phyloP scores from a whole-genome alignment of 2,329 filamentous ascomycete species.

The Colletotrichum phormii region DNA sequence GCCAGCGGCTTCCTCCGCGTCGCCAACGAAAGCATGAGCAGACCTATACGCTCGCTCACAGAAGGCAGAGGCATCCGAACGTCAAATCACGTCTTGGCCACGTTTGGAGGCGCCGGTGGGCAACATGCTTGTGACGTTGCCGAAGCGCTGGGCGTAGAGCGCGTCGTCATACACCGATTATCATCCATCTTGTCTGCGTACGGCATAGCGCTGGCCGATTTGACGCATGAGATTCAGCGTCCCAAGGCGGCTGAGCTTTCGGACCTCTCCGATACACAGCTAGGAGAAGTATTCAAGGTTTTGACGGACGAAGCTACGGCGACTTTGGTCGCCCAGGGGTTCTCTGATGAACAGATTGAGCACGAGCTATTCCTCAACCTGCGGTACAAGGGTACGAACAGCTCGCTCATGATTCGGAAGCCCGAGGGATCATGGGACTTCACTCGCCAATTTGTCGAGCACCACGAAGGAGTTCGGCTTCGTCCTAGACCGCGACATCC shows the following conservation, averaged over 20 bases:
- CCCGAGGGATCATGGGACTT: constrained; percentile 54
- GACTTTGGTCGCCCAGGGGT: constrained; percentile 61
- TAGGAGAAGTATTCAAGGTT: neutral
- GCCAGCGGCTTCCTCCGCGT: constrained; percentile 92
- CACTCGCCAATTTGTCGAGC: constrained; percentile 51
- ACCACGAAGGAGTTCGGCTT: constrained; percentile 94
- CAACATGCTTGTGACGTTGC: neutral
- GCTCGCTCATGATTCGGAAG: constrained; percentile 88
- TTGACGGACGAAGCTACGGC: neutral
- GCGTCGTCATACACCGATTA: neutral
- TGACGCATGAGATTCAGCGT: neutral
- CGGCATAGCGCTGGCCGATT: neutral
- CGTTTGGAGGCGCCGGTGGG: constrained; percentile 75
- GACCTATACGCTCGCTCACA: constrained; percentile 89
- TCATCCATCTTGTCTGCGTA: neutral
- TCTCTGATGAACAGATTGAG: constrained; percentile 77
- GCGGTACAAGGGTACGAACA: constrained; percentile 90
- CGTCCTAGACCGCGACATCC: constrained; percentile 83
- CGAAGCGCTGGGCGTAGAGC: neutral
- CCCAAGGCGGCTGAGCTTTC: constrained; percentile 57
- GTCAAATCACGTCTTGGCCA: constrained; percentile 88
- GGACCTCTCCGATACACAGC: neutral
- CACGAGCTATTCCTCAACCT: constrained; percentile 96
- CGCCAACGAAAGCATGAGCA: constrained; percentile 90
- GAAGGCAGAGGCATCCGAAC: constrained; percentile 94